Base-by-base conservation (phyloP, 2,329 filamentous ascomycete species). In the Pseudocercospora cruenta region DNA sequence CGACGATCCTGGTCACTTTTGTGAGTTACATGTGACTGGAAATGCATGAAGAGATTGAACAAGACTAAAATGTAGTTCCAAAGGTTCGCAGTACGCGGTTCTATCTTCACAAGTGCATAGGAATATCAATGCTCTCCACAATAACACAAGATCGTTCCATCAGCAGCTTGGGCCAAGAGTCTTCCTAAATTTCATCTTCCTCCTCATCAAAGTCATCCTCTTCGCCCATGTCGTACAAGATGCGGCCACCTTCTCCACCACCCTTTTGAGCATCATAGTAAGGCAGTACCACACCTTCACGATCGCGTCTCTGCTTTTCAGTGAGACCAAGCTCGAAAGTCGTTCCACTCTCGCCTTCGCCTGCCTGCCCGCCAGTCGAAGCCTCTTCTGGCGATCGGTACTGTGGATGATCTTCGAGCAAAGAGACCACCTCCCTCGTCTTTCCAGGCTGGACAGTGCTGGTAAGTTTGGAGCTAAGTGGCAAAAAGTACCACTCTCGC, bases 191-290 rank as follows among this genome's bases (percentile, higher is more conserved):
- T 51, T 39, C 94, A 80, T 97, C 94, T 75, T 97, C 93, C 75
- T 96, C 93, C 66, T 96, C 94, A 72, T 97, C 94, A 80, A 97
- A 98, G 77, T 98, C 93, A 79, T 99, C 95, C 81, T 98, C 95
- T 69, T 89, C 87, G 1, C 94, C 94, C 91, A 98, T 96, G 73
- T 98, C 94, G 78, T 99, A 99, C 74, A 99, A 77, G 70, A 99
- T 99, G 67, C 94, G 86, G 0, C 95, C 95, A 4, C 95, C 94
- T 74, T 96, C 93, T 0, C 94, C 94, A 0, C 87, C 82, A 4
- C 85, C 87, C 61, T 88, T 92, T 84, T 99, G 95, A 24, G 95
- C 95, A 82, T 99, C 95, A 79, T 96, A 97, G 78, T 99, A 98
- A 16, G 95, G 95, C 78, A 98, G 78, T 47, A 98, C 91, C 8